Base-by-base conservation (phyloP, 257 asterid genomes). In the Solanum chmielewskii region DNA sequence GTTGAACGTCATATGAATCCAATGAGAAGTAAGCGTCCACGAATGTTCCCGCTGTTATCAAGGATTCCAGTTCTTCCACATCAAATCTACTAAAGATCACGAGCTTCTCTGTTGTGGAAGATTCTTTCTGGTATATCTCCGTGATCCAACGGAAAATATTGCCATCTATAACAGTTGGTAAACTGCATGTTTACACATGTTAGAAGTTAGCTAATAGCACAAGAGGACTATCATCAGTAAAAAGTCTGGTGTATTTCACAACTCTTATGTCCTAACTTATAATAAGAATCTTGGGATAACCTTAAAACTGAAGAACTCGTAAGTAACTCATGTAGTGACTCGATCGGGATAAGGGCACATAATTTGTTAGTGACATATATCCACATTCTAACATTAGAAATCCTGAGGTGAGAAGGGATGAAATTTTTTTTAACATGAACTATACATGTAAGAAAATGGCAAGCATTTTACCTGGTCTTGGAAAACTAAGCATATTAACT, bases 21-120 rank as follows among this genome's bases (percentile, higher is more conserved):
- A 97, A 45, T 47, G 98, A 92, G 93, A 97, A 92, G 91, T 87
- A 96, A 7, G 95, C 98, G 86, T 97, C 99, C 47, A 97, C 89
- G 4, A 88, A 78, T 16, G 75, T 89, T 60, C 99, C 99, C 0
- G 96, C 93, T 31, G 91, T 81, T 87, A 95, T 60, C 41, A 95
- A 77, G 75, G 94, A 87, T 27, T 91, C 93, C 84, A 96, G 92
- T 88, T 93, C 98, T 31, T 16, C 49, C 27, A 88, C 89, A 59
- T 97, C 98, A 60, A 86, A 92, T 88, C 89, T 89, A 88, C 94
- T 91, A 90, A 93, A 93, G 76, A 85, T 69, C 76, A 69, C 90
- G 31, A 93, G 93, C 93, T 89, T 95, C 85, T 91, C 94, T 29
- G 89, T 86, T 86, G 91, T 88, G 8, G 91, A 90, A 88, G 91